These are phyloP conservation scores for Neopestalotiopsis rosae DNA, from an alignment of 2,329 filamentous ascomycete genomes.

Conservation along the genomic window DNA sequence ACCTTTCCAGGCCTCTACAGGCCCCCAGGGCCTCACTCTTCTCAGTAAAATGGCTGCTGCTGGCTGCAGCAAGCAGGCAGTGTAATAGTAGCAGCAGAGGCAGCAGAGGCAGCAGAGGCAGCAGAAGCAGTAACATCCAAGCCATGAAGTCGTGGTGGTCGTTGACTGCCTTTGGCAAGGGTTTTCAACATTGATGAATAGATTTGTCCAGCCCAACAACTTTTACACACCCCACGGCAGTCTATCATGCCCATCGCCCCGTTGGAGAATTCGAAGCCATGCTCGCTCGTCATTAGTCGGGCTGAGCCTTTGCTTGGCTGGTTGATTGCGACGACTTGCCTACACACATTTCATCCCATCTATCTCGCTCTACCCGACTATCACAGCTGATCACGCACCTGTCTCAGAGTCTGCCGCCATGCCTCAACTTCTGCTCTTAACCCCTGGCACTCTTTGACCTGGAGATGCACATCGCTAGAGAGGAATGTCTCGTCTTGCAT, in stretches of 20 bases:
- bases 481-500: neutral
- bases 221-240: neutral
- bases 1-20: neutral
- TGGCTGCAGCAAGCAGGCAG: neutral
- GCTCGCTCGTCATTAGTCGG: neutral
- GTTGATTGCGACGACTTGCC: neutral
- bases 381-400: slow-evolving; percentile 4
- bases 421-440: neutral
- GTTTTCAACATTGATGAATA: neutral
- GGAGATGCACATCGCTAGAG: neutral
- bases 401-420: slow-evolving; percentile 12
- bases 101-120: no score
- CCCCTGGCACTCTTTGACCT: neutral
- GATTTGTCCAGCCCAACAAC: neutral
- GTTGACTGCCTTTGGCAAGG: neutral
- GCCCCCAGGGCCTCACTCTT: neutral
- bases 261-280: neutral
- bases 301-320: neutral
- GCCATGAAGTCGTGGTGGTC: neutral
- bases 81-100: neutral
- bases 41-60: neutral
- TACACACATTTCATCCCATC: neutral
- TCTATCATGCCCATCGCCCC: neutral
- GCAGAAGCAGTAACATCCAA: neutral
- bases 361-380: neutral